Evolutionary conservation across 2,329 filamentous ascomycete species (phyloP), one percentile per base, ranked within the genome.

Genomic region (Paraphoma chrysanthemicola): DNA sequence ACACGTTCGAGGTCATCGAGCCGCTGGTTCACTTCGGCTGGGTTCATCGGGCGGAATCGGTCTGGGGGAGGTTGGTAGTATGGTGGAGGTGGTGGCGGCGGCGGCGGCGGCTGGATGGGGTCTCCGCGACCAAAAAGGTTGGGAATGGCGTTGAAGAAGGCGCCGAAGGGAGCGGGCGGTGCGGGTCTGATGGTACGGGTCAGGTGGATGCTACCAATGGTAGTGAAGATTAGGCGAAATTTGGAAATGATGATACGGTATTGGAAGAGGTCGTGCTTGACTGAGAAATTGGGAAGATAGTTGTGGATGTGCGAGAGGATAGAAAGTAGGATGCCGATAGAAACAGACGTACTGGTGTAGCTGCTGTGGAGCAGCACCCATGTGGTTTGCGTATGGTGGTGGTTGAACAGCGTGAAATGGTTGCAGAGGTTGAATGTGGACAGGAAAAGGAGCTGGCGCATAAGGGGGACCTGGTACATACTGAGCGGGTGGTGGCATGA

Each of bases 401-500:
- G 44, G 51, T 17, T 39, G 53, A 2, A 50, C 28, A 29, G 44
- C 57, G 29, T 48, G 53, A 29, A 48, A 6, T 33, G 39, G 48
- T 31, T 53, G 43, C 7, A 48, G 8, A 17, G 43, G 47, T 11
- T 47, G 54, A 29, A 36, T 7, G 3, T 14, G 33, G 14, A 36
- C 33, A 36, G 33, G 33, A 36, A 36, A 10, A 36, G 33, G 10
- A 36, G 6, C 33, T 36, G 33, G 33, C 44, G 48, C 44, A 16
- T 49, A 42, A 43, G 49, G 52, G 6, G 41, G 45, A 17, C 33
- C 14, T 14, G 47, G 47, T 58, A 64, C 63, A 31, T 66, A 64
- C 63, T 60, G 59, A 53, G 18, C 31, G 45, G 43, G 54, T 44
- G 12, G 41, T 43, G 41, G 41, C 9, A 43, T 17, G 9, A n/a